A percentile compares a stretch with the other conserved stretches of the same genome.
Evolutionary conservation across 257 asterid species (phyloP).

Genomic region (Solanum lycopersicoides): DNA sequence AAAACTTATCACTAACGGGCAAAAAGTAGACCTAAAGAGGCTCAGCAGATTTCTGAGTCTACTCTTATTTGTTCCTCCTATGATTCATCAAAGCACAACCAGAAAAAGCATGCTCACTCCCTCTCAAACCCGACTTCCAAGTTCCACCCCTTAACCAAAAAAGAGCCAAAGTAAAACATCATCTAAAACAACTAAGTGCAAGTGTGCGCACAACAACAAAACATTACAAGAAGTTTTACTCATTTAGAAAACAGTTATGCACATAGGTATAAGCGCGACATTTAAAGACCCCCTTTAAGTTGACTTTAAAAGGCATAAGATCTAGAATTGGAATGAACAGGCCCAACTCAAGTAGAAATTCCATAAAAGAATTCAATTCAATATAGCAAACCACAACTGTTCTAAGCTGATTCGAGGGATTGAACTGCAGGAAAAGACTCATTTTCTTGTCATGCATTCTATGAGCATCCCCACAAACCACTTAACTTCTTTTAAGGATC

Average conservation of each 20-base stretch:
- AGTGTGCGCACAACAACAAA: not conserved
- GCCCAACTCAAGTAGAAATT: not conserved
- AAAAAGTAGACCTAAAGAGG: not conserved
- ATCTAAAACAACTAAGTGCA: not conserved
- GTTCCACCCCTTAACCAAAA: not conserved
- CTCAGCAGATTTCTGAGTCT: not conserved
- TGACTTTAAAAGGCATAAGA: not conserved
- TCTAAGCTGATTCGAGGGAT: not conserved
- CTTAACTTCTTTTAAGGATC: not conserved
- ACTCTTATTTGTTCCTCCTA: not conserved
- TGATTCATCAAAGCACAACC: not conserved
- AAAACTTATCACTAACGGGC: not conserved
- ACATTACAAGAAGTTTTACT: not conserved
- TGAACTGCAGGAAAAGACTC: not conserved
- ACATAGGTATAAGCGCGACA: not conserved
- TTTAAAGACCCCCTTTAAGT: not conserved
- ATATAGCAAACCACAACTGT: not conserved
- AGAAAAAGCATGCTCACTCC: not conserved
- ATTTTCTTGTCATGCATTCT: not conserved
- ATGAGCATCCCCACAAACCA: not conserved
- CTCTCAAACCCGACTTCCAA: not conserved
- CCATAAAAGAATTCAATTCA: not conserved
- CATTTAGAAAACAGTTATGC: not conserved
- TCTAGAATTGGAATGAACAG: not conserved
- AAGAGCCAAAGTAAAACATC: not conserved